Percentiles rank a stretch among this genome's conserved stretches.
These are phyloP conservation scores for Macrotyloma uniflorum DNA, from an alignment of 306 rosid genomes.

Conservation along the genomic window DNA sequence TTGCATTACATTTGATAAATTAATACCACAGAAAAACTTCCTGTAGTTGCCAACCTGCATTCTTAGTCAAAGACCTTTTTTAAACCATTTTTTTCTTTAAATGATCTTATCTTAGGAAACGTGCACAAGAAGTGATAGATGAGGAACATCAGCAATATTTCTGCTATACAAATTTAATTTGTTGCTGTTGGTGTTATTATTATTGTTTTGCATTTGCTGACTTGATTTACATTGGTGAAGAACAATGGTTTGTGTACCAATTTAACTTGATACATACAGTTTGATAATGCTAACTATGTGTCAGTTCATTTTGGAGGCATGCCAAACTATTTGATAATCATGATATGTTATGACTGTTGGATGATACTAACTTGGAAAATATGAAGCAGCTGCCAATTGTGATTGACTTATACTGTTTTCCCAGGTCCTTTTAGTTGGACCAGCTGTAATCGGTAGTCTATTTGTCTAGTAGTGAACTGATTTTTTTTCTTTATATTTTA, in stretches of 20 bases:
- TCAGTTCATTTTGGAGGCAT: conserved; percentile 23
- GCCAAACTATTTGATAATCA: conserved; percentile 13
- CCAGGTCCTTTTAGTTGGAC: background rate
- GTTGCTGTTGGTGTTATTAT: background rate
- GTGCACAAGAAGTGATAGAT: conserved; percentile 17
- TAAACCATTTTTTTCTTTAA: background rate
- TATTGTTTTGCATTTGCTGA: conserved; percentile 17
- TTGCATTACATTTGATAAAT: background rate
- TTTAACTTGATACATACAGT: conserved; percentile 21
- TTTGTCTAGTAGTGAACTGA: background rate
- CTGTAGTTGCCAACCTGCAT: background rate
- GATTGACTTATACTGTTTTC: background rate
- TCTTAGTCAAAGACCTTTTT: background rate
- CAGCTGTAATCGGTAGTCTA: background rate
- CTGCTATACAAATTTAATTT: background rate
- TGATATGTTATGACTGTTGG: conserved; percentile 24
- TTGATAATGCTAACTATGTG: conserved; percentile 18
- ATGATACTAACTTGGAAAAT: background rate
- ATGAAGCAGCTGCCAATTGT: background rate
- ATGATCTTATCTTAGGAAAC: conserved; percentile 7
- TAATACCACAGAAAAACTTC: conserved; percentile 7
- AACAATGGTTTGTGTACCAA: conserved; percentile 14
- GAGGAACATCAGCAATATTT: background rate
- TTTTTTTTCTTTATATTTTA: background rate
- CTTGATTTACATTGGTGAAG: conserved; percentile 5